Conservation (phyloP, 2,329 filamentous ascomycete genomes). For the Colletotrichum zoysiae region DNA sequence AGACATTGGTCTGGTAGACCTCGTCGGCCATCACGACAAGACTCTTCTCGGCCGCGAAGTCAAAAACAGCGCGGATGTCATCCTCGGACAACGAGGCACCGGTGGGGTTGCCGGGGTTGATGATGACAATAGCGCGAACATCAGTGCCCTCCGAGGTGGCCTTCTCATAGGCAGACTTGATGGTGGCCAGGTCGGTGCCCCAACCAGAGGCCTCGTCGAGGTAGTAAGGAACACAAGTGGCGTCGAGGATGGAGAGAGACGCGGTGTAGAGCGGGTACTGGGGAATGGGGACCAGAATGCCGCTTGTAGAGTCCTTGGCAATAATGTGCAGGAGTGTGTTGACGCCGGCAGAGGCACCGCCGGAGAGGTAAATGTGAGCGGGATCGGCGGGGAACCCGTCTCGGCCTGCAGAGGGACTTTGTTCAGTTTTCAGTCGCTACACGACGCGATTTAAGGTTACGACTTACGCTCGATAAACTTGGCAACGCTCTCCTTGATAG, state of each 20-base stretch:
- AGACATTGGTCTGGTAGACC: conserved; percentile 99
- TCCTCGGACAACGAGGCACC: conserved; percentile 84
- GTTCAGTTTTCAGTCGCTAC: conserved; percentile 28
- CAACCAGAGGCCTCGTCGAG: conserved; percentile 88
- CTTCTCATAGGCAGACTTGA: conserved; percentile 79
- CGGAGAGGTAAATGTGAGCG: conserved; percentile 88
- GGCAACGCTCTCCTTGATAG: conserved; percentile 89
- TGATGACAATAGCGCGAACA: conserved; percentile 93
- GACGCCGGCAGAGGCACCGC: conserved; percentile 92
- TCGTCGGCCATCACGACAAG: conserved; percentile 95
- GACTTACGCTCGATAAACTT: conserved; percentile 87
- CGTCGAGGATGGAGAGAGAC: conserved; percentile 86
- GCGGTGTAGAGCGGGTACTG: conserved; percentile 99
- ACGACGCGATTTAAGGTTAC: conserved; percentile 6
- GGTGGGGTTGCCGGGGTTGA: conserved; percentile 98
- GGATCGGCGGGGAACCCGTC: conserved; percentile 90
- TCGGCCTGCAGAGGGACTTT: conserved; percentile 65
- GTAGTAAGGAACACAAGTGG: conserved; percentile 91
- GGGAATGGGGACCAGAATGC: conserved; percentile 90
- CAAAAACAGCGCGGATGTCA: conserved; percentile 86
- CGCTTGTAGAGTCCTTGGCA: conserved; percentile 80
- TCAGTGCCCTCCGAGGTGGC: conserved; percentile 84
- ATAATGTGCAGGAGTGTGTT: conserved; percentile 94
- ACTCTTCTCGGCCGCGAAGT: conserved; percentile 86
- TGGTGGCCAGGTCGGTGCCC: conserved; percentile 87